Conservation (phyloP, 1,139 yeast genomes). For the Candida anutae region DNA sequence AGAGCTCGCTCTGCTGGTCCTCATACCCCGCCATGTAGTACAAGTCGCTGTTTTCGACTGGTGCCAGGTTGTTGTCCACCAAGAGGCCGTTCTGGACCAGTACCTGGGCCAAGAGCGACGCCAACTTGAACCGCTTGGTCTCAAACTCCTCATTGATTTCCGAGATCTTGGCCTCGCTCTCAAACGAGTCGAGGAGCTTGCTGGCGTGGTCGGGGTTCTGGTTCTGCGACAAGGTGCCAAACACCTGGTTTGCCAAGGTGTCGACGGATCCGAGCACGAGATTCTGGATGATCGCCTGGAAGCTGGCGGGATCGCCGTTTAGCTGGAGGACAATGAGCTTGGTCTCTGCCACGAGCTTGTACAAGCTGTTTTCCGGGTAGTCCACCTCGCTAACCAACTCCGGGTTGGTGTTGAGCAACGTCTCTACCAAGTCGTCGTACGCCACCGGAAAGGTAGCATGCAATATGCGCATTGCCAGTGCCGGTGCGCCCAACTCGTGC, state of each 20-base stretch:
- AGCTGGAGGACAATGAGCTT: conserved; percentile 20
- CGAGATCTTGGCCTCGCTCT: conserved; percentile 10
- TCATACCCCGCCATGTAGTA: conserved; percentile 2
- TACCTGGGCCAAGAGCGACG: conserved; percentile 1
- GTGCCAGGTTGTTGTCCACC: conserved; percentile 35
- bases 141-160: conserved; percentile 11
- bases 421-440: conserved; percentile 34
- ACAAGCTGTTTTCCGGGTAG: conserved; percentile 30
- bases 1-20: conserved; percentile 6
- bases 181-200: neutral
- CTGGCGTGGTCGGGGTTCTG: neutral
- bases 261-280: neutral
- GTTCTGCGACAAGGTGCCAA: neutral
- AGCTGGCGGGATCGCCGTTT: neutral
- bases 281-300: neutral
- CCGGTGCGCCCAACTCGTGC: conserved; percentile 17
- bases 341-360: conserved; percentile 40
- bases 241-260: neutral
- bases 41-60: conserved; percentile 14
- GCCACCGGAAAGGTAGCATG: conserved; percentile 28
- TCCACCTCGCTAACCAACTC: conserved; percentile 34
- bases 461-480: conserved; percentile 7
- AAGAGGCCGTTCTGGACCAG: conserved; percentile 37
- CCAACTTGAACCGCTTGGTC: conserved; percentile 37
- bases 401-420: conserved; percentile 39